Evolutionary conservation across 2,329 filamentous ascomycete species (phyloP), one percentile per base, ranked within the genome.

Genomic region (Curvularia hawaiiensis): DNA sequence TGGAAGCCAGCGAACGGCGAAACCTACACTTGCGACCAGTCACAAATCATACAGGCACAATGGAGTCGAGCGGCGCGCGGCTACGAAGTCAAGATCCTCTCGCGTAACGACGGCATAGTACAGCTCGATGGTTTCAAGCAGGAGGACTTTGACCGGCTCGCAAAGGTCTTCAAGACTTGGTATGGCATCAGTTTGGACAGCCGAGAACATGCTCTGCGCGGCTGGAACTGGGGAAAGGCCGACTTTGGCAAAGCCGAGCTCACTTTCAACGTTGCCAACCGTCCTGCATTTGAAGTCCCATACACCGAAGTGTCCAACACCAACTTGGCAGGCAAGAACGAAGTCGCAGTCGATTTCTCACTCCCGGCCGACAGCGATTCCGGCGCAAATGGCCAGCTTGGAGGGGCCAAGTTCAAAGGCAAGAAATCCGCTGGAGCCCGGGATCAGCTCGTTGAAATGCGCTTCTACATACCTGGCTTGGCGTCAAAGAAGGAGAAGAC

Each of bases 171-270:
- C 84, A 98, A 97, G 81, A 91, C 94, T 72, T 98, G 94, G 91
- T 99, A 98, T 79, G 95, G 92, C 79, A 90, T 95, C 71, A 92
- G 88, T 70, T 85, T 99, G 58, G 93, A 98, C 76, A 91, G 87
- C 76, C 92, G 91, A 77, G 95, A 99, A 78, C 95, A 98, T 77
- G 92, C 95, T 24, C 82, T 99, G 58, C 88, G 95, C 67, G 95
- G 95, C 55, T 99, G 95, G 95, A 99, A 99, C 77, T 99, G 95
- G 96, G 95, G 95, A 71, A 99, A 98, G 79, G 91, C 92, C 63
- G 95, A 99, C 71, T 97, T 99, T 75, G 89, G 90, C 60, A 97
- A 98, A 79, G 90, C 92, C 53, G 95, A 99, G 80, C 86, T 99
- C 54, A 86, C 91, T 30, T 99, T 99, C 83, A 98, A 93, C 76